phyloP scores from a whole-genome alignment of 1,284 basidiomycete species.

The Dichomitus squalens region DNA sequence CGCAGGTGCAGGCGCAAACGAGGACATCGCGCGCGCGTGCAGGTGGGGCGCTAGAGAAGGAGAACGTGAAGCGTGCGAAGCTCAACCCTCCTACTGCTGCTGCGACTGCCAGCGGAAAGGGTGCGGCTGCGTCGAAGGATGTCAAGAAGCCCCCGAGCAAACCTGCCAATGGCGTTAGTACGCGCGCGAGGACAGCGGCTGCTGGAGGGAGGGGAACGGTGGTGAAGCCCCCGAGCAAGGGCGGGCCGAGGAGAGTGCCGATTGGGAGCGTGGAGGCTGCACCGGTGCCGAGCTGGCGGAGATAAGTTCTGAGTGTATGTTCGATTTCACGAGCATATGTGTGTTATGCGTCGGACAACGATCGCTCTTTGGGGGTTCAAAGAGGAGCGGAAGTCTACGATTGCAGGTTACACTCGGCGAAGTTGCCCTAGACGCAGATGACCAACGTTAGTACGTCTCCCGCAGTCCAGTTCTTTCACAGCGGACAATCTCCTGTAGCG shows the following conservation, averaged over 20 bases:
- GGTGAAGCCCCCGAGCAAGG: constrained; percentile 26
- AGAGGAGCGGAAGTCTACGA: no score
- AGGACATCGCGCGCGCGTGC: constrained; percentile 16
- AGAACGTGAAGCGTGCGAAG: constrained; percentile 30
- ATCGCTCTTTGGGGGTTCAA: no score
- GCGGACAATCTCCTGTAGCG: no score
- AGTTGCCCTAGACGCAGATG: no score
- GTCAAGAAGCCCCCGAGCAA: background rate
- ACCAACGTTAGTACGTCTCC: no score
- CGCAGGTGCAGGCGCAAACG: background rate
- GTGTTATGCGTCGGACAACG: no score
- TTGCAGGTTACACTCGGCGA: no score
- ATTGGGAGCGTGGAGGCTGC: constrained; percentile 61
- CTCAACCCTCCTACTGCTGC: constrained; percentile 7
- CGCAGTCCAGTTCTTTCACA: no score
- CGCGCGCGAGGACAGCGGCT: background rate
- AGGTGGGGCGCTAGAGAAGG: constrained; percentile 27
- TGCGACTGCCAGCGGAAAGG: background rate
- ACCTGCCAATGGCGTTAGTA: background rate
- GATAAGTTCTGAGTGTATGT: constrained; percentile 12
- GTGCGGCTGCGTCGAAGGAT: background rate
- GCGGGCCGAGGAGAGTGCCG: constrained; percentile 57
- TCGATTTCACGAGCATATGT: no score
- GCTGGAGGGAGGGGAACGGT: background rate
- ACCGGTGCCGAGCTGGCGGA: constrained; percentile 37